Evolutionary conservation across 257 asterid genomes (phyloP).

Genomic region (Solanum peruvianum): DNA sequence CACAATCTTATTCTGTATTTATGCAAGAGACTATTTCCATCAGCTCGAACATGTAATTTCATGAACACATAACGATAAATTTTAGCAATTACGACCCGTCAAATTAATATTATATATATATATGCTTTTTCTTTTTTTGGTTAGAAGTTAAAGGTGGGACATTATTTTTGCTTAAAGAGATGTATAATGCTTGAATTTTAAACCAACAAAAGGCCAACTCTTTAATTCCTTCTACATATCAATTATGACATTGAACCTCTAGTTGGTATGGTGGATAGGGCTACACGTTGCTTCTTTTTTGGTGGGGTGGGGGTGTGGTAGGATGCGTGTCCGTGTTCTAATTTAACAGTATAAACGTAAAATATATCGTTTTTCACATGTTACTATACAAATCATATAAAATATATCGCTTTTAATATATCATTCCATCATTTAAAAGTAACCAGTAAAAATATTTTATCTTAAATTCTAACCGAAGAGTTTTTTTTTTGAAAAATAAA

Average conservation of each 20-base stretch:
- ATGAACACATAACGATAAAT: too few species aligned
- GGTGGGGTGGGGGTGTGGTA: background rate
- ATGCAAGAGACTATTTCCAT: background rate
- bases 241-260: background rate
- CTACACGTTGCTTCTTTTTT: background rate
- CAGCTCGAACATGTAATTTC: background rate
- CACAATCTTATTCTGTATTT: background rate
- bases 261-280: background rate
- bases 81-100: background rate
- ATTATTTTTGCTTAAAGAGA: background rate
- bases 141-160: background rate
- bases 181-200: background rate
- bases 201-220: background rate
- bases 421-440: too few species aligned
- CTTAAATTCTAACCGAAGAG: background rate
- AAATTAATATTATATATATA: too few species aligned
- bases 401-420: background rate
- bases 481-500: background rate
- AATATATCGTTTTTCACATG: background rate
- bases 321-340: too few species aligned
- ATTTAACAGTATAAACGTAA: background rate
- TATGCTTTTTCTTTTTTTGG: background rate
- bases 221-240: background rate
- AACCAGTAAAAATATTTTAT: too few species aligned
- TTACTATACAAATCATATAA: background rate